phyloP scores from a whole-genome alignment of 108 stramenopile species.

The Cyclostephanos tholiformis region DNA sequence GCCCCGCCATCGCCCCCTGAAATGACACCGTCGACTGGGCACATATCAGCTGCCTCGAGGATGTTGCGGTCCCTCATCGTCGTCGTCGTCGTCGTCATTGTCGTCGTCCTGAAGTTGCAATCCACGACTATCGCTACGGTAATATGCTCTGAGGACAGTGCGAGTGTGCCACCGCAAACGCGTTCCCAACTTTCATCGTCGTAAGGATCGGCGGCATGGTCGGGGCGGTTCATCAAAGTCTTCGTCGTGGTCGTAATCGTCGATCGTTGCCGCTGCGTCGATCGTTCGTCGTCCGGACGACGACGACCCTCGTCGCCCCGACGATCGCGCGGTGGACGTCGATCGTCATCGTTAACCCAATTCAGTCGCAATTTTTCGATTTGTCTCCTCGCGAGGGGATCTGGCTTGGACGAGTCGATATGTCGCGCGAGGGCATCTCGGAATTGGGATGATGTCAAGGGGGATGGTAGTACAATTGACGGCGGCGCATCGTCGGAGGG shows the following conservation, averaged over 20 bases:
- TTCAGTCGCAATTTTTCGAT: conserved; percentile 47
- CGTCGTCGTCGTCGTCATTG: neutral
- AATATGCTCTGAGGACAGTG: conserved; percentile 39
- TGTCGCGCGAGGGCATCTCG: conserved; percentile 43
- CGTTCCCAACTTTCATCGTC: neutral
- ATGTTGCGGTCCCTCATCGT: neutral
- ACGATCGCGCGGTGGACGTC: neutral
- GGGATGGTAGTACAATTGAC: no score
- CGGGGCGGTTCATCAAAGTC: neutral
- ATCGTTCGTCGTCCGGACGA: neutral
- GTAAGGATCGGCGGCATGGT: no score
- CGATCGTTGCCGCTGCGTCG: neutral
- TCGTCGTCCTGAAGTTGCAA: conserved; percentile 19
- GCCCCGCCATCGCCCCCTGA: neutral
- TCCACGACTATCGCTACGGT: conserved; percentile 19
- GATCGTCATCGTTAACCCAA: conserved; percentile 47
- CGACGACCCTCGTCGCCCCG: neutral
- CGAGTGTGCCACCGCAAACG: conserved; percentile 25
- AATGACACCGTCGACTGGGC: neutral
- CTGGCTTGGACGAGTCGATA: conserved; percentile 69
- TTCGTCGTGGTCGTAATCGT: neutral
- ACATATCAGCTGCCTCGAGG: neutral
- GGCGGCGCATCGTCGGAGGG: no score
- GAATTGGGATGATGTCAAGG: conserved; percentile 39
- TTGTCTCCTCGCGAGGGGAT: conserved; percentile 61